Evolutionary conservation across 2,329 filamentous ascomycete species (phyloP).

Genomic region (Nemania sp.): DNA sequence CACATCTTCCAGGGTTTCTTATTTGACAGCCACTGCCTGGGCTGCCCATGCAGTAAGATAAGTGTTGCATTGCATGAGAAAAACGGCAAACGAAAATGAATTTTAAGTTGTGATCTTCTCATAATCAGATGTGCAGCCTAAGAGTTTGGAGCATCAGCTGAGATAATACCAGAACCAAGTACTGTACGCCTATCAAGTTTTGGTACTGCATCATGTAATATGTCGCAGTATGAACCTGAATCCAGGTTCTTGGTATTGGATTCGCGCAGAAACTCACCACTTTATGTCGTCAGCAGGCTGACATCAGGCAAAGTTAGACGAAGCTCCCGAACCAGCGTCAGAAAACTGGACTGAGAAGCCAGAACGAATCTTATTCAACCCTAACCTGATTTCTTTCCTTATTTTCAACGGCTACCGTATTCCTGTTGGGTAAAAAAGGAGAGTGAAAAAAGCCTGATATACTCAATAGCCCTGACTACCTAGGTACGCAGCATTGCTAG

Average conservation of each 20-base stretch:
- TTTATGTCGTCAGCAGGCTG: background rate
- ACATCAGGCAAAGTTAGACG: slow-evolving; percentile 4
- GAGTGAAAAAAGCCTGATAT: too few species aligned
- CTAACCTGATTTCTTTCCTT: slow-evolving; percentile 8
- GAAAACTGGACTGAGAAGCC: slow-evolving; percentile 11
- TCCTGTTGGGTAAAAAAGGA: too few species aligned
- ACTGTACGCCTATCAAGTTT: too few species aligned
- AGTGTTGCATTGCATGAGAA: slow-evolving; percentile 5
- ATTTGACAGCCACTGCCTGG: slow-evolving; percentile 10
- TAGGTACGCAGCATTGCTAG: too few species aligned
- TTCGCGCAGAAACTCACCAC: slow-evolving; percentile 10
- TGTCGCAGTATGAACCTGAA: slow-evolving; percentile 6
- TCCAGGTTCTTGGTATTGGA: background rate
- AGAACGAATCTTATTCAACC: background rate
- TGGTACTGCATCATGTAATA: slow-evolving; percentile 1
- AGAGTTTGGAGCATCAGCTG: slow-evolving; percentile 15
- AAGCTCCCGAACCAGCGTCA: background rate
- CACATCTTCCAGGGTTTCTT: slow-evolving; percentile 6
- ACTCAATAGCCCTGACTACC: too few species aligned
- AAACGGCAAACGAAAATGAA: slow-evolving; percentile 18
- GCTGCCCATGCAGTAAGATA: background rate
- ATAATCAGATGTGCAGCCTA: slow-evolving; percentile 16
- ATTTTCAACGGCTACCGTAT: slow-evolving; percentile 1
- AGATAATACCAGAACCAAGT: slow-evolving; percentile 5
- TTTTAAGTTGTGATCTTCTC: slow-evolving; percentile 1